Evolutionary conservation across 306 rosid species (phyloP).

Genomic region (Medicago lupulina): DNA sequence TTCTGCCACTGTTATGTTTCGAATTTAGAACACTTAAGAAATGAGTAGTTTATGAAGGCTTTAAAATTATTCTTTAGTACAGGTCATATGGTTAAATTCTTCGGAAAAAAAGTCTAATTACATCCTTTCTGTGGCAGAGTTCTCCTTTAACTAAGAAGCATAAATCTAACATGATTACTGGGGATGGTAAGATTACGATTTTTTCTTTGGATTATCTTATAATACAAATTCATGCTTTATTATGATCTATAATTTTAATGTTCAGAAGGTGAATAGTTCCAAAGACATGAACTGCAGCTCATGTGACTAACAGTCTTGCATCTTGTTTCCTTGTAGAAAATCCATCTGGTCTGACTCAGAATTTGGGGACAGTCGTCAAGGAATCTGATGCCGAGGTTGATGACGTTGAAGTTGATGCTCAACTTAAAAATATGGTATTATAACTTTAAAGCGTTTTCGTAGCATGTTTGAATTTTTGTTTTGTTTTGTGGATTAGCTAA

Average conservation of each 20-base stretch:
- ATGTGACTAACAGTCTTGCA: constrained; percentile 30
- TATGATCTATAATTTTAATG: constrained; percentile 43
- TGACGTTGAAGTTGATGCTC: not conserved
- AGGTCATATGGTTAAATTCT: constrained; percentile 10
- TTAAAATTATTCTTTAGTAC: constrained; percentile 16
- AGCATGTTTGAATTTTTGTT: constrained; percentile 18
- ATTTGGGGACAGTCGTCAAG: constrained; percentile 27
- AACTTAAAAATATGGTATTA: constrained; percentile 44
- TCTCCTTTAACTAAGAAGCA: constrained; percentile 39
- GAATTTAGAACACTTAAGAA: constrained; percentile 4
- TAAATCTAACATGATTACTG: constrained; percentile 35
- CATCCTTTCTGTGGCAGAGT: constrained; percentile 45
- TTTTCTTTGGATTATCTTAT: constrained; percentile 34
- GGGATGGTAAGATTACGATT: constrained; percentile 47
- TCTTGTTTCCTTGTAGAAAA: constrained; percentile 40
- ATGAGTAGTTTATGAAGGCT: constrained; percentile 1
- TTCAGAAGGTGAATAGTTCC: constrained; percentile 24
- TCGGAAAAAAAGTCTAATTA: not conserved
- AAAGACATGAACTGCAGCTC: constrained; percentile 29
- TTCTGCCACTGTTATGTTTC: constrained; percentile 13
- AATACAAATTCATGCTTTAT: constrained; percentile 35
- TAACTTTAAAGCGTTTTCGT: not conserved
- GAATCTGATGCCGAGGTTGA: constrained; percentile 16
- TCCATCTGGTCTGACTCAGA: constrained; percentile 40
- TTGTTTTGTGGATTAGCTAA: constrained; percentile 35